Conservation (phyloP, 2,329 filamentous ascomycete species). For the Eutypa lata region DNA sequence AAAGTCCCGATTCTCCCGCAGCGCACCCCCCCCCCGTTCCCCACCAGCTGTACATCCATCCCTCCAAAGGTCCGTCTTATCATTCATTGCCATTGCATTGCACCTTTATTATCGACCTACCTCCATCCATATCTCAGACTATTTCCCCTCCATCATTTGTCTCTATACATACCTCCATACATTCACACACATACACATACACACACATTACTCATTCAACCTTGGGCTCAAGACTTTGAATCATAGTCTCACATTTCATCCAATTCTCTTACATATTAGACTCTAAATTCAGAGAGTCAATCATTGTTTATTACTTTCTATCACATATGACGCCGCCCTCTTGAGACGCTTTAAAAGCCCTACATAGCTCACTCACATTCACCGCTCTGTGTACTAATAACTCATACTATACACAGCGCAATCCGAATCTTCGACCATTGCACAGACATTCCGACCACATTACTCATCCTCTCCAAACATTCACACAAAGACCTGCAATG, state of each 20-base stretch:
- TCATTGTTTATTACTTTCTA: neutral
- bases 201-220: neutral
- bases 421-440: slow-evolving; percentile 16
- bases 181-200: slow-evolving; percentile 10
- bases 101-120: slow-evolving; percentile 19
- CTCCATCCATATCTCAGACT: slow-evolving; percentile 16
- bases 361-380: slow-evolving; percentile 9
- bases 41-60: slow-evolving; percentile 13
- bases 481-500: slow-evolving; percentile 37
- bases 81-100: slow-evolving; percentile 5
- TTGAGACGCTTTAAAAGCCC: neutral
- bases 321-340: neutral
- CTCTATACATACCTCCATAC: slow-evolving; percentile 19
- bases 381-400: slow-evolving; percentile 25
- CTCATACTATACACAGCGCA: slow-evolving; percentile 17
- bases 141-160: slow-evolving; percentile 18
- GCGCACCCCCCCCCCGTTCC: neutral
- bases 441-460: slow-evolving; percentile 4
- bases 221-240: slow-evolving; percentile 13
- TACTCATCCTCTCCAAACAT: slow-evolving; percentile 8
- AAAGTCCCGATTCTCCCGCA: slow-evolving; percentile 19
- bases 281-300: neutral
- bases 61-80: slow-evolving; percentile 4
- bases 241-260: slow-evolving; percentile 18
- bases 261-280: neutral